Evolutionary conservation across 2,329 filamentous ascomycete genomes (phyloP), one percentile per base, ranked within the genome.

Genomic region (Hansfordia pulvinata): DNA sequence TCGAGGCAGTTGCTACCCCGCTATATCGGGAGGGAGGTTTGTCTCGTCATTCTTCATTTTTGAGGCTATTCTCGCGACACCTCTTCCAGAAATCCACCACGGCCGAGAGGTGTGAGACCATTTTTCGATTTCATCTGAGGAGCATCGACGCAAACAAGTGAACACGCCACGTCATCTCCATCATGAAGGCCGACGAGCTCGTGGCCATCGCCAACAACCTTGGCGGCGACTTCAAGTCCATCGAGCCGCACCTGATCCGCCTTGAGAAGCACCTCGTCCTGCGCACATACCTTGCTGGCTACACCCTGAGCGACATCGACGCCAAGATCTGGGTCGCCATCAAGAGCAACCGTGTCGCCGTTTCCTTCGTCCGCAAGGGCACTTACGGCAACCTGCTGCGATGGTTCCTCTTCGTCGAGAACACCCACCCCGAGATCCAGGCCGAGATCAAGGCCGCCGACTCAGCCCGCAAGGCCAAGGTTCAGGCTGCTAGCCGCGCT

Each of bases 191-290:
- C 37, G 61, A 67, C 41, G 65, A 71, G 49, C 56, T 73, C 37
- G 53, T 60, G 33, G 50, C 59, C 30, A 51, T 73, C 26, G 55
- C 62, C 33, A 53, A 52, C 42, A 58, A 58, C 39, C 56, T 74
- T 33, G 52, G 56, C 32, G 63, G 61, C 20, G 83, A 93, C 54
- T 90, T 92, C 59, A 92, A 90, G 58, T 62, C 76, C 31, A 74
- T 86, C 37, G 82, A 90, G 47, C 68, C 72, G 15, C 64, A 75
- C 32, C 68, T 93, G 29, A 63, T 69, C 41, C 74, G 80, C 39
- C 73, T 94, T 35, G 84, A 94, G 53, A 81, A 82, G 50, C 80
- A 93, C 58, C 69, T 96, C 33, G 83, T 76, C 4, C 72, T 94
- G 17, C 77, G 88, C 43, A 83, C 82, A 10, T 90, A 90, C 55